Base-by-base conservation (phyloP, 257 asterid species). In the Penstemon davidsonii region DNA sequence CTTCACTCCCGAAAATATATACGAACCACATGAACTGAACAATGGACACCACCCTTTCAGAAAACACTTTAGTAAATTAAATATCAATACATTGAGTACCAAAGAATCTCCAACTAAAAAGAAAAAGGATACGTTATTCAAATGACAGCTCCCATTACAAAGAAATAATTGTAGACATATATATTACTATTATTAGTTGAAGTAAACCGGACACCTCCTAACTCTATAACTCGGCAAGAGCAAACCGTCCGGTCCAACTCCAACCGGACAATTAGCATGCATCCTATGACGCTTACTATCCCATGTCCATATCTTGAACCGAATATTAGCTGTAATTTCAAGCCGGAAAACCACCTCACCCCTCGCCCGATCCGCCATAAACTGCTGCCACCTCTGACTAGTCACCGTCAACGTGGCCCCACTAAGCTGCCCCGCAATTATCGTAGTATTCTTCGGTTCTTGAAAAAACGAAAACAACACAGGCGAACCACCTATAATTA, bases 281-380 rank as follows among this genome's bases (percentile, higher is more conserved):
- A 88, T 66, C 55, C 67, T 81, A 54, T 88, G 97, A n/a, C 75
- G 85, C 84, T 79, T 83, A 38, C 97, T 88, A 57, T 79, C 82
- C 97, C 97, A 94, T 1, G 90, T 75, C 10, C 87, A 83, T 60
- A 94, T 83, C 80, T 74, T 91, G 76, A 94, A 91, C 71, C 90
- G 84, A 15, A 94, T 88, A 2, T 52, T 56, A 12, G 95, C 75
- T 54, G 83, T 69, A 13, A 91, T 25, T 51, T 87, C 95, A 0
- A 94, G 58, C 78, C 86, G 75, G 41, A 94, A 88, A 64, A 59
- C 82, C 47, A 79, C 93, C 44, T 70, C 61, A 1, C 97, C 97
- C 3, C 83, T 80, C 0, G 81, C 67, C 70, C 67, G 57, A 42
- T 76, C 87, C 51, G 76, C 84, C 74, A 65, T n/a, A 25, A 88